Conservation (phyloP, 257 asterid genomes). For the Solanum rostratum region DNA sequence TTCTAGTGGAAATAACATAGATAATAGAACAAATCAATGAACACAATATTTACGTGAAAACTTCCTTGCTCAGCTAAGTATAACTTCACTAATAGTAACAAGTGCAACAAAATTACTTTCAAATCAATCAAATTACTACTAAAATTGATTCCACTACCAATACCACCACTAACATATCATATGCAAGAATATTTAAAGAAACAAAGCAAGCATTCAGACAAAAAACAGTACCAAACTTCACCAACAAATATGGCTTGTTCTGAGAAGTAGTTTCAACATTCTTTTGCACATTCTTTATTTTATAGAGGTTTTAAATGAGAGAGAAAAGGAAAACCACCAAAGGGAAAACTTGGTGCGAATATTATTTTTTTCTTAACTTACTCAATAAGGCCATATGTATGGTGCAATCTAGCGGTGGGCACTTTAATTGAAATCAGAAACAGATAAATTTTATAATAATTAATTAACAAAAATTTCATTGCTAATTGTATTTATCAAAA, state of each 20-base stretch:
- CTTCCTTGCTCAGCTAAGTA: no score
- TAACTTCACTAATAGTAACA: neutral
- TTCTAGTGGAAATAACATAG: no score
- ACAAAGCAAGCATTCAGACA: neutral
- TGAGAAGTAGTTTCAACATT: neutral
- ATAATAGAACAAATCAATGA: no score
- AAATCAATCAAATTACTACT: neutral
- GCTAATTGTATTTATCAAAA: neutral
- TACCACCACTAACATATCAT: neutral
- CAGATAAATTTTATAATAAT: neutral
- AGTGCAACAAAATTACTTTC: neutral
- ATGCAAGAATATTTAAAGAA: neutral
- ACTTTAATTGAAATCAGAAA: neutral
- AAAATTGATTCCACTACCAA: neutral
- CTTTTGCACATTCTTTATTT: neutral
- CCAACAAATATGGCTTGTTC: neutral
- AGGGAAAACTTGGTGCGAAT: conserved; percentile 48
- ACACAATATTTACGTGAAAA: no score
- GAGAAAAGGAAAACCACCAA: conserved; percentile 5
- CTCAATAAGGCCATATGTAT: conserved; percentile 57
- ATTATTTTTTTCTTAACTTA: conserved; percentile 34
- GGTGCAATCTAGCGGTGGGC: conserved; percentile 53
- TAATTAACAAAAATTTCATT: neutral
- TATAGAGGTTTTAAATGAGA: neutral
- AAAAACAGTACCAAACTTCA: neutral